phyloP scores from a whole-genome alignment of 768 basidiomycete species.

The Russula griseocarnosa region DNA sequence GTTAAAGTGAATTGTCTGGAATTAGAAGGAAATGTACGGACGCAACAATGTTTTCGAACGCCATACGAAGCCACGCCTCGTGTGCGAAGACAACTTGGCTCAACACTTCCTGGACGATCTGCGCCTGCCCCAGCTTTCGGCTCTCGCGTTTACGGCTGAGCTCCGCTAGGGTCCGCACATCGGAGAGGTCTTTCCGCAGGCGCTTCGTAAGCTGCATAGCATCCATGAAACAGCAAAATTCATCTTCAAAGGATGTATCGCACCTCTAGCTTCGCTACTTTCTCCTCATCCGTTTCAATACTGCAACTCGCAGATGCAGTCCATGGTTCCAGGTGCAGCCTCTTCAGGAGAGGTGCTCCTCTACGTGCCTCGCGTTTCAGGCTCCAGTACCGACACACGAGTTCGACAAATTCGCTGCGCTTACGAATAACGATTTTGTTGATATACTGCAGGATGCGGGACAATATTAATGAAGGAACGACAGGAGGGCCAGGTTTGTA shows the following conservation, averaged over 20 bases:
- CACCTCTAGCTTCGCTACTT: conserved; percentile 76
- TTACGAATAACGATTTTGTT: conserved; percentile 65
- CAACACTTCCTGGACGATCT: conserved; percentile 64
- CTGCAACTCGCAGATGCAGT: conserved; percentile 67
- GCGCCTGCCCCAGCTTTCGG: conserved; percentile 67
- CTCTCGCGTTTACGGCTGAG: conserved; percentile 74
- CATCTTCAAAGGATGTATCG: conserved; percentile 29
- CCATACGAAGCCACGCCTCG: conserved; percentile 52
- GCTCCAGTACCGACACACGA: conserved; percentile 93
- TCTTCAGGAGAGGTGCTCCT: conserved; percentile 89
- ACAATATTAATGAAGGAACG: conserved; percentile 80
- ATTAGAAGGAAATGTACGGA: conserved; percentile 37
- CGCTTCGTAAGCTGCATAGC: conserved; percentile 50
- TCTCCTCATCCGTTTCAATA: conserved; percentile 77
- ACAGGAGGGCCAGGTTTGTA: conserved; percentile 92
- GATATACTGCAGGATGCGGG: conserved; percentile 73
- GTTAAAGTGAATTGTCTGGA: background rate
- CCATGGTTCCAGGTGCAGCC: conserved; percentile 96
- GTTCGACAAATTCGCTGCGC: conserved; percentile 68
- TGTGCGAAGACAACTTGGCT: conserved; percentile 63
- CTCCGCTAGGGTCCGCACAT: conserved; percentile 61
- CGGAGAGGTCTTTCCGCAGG: conserved; percentile 73
- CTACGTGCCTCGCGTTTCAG: conserved; percentile 89
- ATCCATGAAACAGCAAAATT: background rate
- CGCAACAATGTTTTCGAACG: conserved; percentile 69